Conservation (phyloP, 2,329 filamentous ascomycete species). For the Cladosporium oxysporum region DNA sequence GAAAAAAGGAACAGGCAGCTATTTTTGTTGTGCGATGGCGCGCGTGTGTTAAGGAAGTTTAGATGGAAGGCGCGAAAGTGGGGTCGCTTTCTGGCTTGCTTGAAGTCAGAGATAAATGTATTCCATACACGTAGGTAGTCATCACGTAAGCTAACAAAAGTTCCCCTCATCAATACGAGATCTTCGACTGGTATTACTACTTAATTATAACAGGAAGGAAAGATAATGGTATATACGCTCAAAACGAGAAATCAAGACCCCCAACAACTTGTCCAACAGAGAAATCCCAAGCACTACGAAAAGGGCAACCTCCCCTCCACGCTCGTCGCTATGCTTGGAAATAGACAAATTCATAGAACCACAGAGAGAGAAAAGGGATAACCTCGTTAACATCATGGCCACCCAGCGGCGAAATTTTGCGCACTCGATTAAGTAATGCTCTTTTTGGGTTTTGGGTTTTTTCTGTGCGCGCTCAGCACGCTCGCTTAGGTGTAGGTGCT, state of each 20-base stretch:
- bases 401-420: background rate
- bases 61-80: background rate
- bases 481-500: conserved; percentile 40
- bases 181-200: conserved; percentile 6
- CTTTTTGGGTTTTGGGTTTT: background rate
- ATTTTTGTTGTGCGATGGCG: background rate
- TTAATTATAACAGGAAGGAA: conserved; percentile 3
- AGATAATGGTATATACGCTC: conserved; percentile 19
- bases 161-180: background rate
- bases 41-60: background rate
- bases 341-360: background rate
- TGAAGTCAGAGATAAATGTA: background rate
- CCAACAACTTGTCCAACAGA: background rate
- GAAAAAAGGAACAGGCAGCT: background rate
- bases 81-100: background rate
- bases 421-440: conserved; percentile 1
- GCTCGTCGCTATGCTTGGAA: conserved; percentile 17
- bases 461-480: background rate
- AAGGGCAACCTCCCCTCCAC: background rate
- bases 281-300: conserved; percentile 14
- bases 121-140: background rate
- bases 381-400: conserved; percentile 11
- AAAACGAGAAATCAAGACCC: background rate
- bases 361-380: conserved; percentile 6
- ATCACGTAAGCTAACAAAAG: background rate